These are phyloP conservation scores for Arachnomyces sp. DNA, from an alignment of 2,329 filamentous ascomycete genomes.

Conservation along the genomic window DNA sequence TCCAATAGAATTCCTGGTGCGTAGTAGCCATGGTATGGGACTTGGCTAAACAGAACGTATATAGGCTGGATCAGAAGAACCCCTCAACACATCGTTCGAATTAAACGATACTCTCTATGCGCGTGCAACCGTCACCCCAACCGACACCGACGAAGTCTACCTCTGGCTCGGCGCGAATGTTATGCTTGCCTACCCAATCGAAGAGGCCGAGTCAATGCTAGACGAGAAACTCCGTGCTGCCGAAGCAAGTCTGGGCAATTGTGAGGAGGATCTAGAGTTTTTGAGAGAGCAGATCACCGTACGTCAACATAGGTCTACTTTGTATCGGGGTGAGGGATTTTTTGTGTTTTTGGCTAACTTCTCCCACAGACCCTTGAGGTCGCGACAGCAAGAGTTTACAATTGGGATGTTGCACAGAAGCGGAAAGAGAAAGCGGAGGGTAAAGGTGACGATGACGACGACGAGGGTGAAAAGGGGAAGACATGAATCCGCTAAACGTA, in stretches of 20 bases:
- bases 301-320: conserved; percentile 25
- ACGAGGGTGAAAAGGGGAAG: conserved; percentile 38
- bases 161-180: conserved; percentile 98
- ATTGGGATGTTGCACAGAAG: conserved; percentile 96
- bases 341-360: neutral
- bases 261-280: conserved; percentile 94
- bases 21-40: too few relatives aligned
- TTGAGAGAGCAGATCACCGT: conserved; percentile 94
- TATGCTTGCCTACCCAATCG: conserved; percentile 90
- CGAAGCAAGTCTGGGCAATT: conserved; percentile 72
- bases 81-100: conserved; percentile 88
- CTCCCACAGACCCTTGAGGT: conserved; percentile 87
- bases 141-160: conserved; percentile 73
- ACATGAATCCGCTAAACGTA: neutral
- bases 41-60: conserved; percentile 8
- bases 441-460: conserved; percentile 43
- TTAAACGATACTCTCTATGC: conserved; percentile 93
- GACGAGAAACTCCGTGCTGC: conserved; percentile 70
- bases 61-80: conserved; percentile 35
- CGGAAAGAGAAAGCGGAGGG: conserved; percentile 70
- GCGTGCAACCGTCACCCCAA: conserved; percentile 72
- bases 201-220: conserved; percentile 75
- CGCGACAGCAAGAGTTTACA: conserved; percentile 93
- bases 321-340: neutral
- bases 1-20: too few relatives aligned